A percentile compares a stretch with the other conserved stretches of the same genome.
Conservation (phyloP, 331 rosid species). For the Phaseolus coccineus region DNA sequence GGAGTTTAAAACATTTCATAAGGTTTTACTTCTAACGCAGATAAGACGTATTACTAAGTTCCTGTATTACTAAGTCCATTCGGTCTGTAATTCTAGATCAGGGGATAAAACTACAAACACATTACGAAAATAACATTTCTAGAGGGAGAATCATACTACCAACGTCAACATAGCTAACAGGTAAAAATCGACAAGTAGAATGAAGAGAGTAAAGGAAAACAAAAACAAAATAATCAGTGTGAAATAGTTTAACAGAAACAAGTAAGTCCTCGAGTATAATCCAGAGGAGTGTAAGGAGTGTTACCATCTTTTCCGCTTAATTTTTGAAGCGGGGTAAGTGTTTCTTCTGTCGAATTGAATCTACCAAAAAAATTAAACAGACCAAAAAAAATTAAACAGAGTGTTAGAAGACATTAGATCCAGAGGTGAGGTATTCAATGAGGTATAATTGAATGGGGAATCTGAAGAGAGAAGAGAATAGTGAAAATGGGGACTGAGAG, state of each 20-base stretch:
- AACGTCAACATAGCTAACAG: neutral
- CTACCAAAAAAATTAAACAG: constrained; percentile 33
- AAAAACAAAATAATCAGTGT: neutral
- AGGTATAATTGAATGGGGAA: neutral
- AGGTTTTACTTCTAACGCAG: constrained; percentile 14
- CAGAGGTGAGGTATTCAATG: neutral
- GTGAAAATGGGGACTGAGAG: neutral
- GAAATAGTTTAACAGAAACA: neutral
- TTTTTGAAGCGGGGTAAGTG: neutral
- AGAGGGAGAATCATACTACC: constrained; percentile 1
- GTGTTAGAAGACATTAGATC: constrained; percentile 31
- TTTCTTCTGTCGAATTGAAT: constrained; percentile 36
- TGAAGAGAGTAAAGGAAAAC: neutral
- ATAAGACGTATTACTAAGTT: neutral
- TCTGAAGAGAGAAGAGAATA: neutral
- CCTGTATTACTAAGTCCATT: neutral
- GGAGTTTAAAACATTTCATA: neutral
- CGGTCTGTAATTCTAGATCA: constrained; percentile 36
- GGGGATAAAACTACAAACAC: constrained; percentile 12
- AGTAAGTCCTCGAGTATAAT: constrained; percentile 11
- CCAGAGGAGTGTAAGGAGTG: neutral
- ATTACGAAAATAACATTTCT: constrained; percentile 12
- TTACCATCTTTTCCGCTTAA: constrained; percentile 46
- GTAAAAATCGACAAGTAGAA: neutral
- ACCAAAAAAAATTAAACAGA: neutral